Conservation (phyloP, 768 basidiomycete species). For the Gyrodon lividus region DNA sequence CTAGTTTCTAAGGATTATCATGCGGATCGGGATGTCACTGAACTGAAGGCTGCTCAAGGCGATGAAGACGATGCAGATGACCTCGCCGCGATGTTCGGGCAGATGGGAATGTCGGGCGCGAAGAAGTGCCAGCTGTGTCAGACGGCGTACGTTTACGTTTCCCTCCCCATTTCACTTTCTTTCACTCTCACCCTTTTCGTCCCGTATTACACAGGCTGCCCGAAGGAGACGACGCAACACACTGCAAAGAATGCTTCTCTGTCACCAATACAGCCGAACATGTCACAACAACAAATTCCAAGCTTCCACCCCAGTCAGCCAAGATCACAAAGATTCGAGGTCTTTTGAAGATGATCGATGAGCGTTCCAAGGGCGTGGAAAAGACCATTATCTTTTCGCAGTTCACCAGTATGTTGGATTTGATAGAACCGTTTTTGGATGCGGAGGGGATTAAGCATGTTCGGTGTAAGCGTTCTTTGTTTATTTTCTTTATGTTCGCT, state of each 20-base stretch:
- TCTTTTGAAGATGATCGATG: slow-evolving; percentile 63
- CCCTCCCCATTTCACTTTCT: slow-evolving; percentile 1
- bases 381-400: slow-evolving; percentile 98
- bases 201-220: slow-evolving; percentile 19
- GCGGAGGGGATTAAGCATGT: slow-evolving; percentile 68
- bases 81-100: slow-evolving; percentile 70
- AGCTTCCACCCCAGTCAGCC: slow-evolving; percentile 69
- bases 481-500: neutral
- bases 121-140: slow-evolving; percentile 82
- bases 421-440: slow-evolving; percentile 82
- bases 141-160: slow-evolving; percentile 47
- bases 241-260: slow-evolving; percentile 61
- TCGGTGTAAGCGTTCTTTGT: slow-evolving; percentile 64
- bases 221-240: slow-evolving; percentile 29
- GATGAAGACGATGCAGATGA: slow-evolving; percentile 66
- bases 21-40: slow-evolving; percentile 73
- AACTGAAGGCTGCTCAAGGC: slow-evolving; percentile 54
- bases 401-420: slow-evolving; percentile 83
- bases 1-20: slow-evolving; percentile 77
- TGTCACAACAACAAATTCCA: slow-evolving; percentile 26
- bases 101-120: slow-evolving; percentile 55
- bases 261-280: slow-evolving; percentile 48
- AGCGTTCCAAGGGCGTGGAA: slow-evolving; percentile 56
- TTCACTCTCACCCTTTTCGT: slow-evolving; percentile 21
- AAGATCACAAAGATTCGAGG: slow-evolving; percentile 85